phyloP scores from a whole-genome alignment of 2,329 filamentous ascomycete species.

The Cordyceps cateniannulata region DNA sequence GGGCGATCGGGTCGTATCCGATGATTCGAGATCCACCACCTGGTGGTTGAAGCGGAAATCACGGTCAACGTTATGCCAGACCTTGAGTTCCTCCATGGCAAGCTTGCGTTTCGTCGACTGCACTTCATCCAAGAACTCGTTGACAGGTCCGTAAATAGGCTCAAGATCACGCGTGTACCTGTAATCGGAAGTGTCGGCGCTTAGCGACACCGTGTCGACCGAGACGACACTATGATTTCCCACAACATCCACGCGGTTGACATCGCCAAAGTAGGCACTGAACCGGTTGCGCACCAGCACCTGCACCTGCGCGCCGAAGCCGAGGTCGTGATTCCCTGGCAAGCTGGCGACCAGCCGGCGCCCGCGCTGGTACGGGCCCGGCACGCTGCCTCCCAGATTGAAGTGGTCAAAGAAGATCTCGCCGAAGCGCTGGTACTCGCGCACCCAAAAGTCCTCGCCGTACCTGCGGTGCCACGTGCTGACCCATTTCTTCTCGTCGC shows the following conservation, averaged over 20 bases:
- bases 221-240: slow-evolving; percentile 96
- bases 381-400: slow-evolving; percentile 48
- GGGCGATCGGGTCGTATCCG: slow-evolving; percentile 25
- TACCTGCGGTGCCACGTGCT: slow-evolving; percentile 69
- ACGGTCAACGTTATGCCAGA: slow-evolving; percentile 54
- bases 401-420: slow-evolving; percentile 73
- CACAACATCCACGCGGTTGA: slow-evolving; percentile 84
- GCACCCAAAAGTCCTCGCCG: slow-evolving; percentile 75
- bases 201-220: slow-evolving; percentile 81
- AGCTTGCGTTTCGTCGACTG: slow-evolving; percentile 59
- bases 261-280: slow-evolving; percentile 79
- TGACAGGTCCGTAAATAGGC: slow-evolving; percentile 67
- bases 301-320: slow-evolving; percentile 82
- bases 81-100: slow-evolving; percentile 60
- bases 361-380: slow-evolving; percentile 55
- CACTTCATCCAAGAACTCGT: slow-evolving; percentile 67
- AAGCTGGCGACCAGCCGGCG: slow-evolving; percentile 77
- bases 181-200: slow-evolving; percentile 55
- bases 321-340: slow-evolving; percentile 92
- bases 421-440: slow-evolving; percentile 81
- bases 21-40: slow-evolving; percentile 51
- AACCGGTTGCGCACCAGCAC: slow-evolving; percentile 75
- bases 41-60: slow-evolving; percentile 51
- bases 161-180: slow-evolving; percentile 44
- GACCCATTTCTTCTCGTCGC: slow-evolving; percentile 46